Evolutionary conservation across 352 stramenopile species (phyloP).

Genomic region (Phytophthora pinifolia): DNA sequence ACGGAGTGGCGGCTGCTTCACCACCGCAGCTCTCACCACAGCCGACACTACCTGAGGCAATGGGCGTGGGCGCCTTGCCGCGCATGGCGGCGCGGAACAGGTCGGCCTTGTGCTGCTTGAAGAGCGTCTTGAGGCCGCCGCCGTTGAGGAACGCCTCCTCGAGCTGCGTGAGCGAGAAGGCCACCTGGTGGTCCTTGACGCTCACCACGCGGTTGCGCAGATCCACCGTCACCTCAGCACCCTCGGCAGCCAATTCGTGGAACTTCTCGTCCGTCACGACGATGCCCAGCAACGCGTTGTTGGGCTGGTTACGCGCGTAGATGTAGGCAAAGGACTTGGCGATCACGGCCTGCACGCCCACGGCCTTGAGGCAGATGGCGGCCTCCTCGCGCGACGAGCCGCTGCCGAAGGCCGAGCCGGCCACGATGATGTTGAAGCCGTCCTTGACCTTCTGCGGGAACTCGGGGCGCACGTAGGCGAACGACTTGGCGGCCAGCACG

Average conservation of each 20-base stretch:
- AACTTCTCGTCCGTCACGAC: slow-evolving; percentile 83
- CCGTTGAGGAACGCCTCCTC: slow-evolving; percentile 83
- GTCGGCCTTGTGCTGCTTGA: slow-evolving; percentile 85
- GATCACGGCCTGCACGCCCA: slow-evolving; percentile 79
- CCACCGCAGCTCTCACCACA: slow-evolving; percentile 38
- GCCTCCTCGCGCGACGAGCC: slow-evolving; percentile 81
- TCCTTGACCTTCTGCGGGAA: slow-evolving; percentile 71
- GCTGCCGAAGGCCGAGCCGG: slow-evolving; percentile 69
- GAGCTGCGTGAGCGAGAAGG: slow-evolving; percentile 72
- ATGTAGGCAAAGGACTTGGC: slow-evolving; percentile 88
- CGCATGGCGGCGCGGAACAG: slow-evolving; percentile 80
- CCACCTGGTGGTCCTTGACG: slow-evolving; percentile 58
- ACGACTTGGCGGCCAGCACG: slow-evolving; percentile 77
- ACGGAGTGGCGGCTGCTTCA: slow-evolving; percentile 26
- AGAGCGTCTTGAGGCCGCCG: slow-evolving; percentile 71
- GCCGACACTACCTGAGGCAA: slow-evolving; percentile 58
- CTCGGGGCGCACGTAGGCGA: slow-evolving; percentile 81
- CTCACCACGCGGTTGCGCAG: slow-evolving; percentile 66
- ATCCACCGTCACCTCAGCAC: slow-evolving; percentile 69
- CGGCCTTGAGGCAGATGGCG: slow-evolving; percentile 78
- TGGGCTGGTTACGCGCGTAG: slow-evolving; percentile 83
- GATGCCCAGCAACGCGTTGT: slow-evolving; percentile 82
- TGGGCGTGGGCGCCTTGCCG: slow-evolving; percentile 61
- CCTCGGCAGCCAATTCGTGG: slow-evolving; percentile 67
- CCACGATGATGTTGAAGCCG: slow-evolving; percentile 82